Conservation (phyloP, 805 yeast genomes). For the Myxozyma monticola region DNA sequence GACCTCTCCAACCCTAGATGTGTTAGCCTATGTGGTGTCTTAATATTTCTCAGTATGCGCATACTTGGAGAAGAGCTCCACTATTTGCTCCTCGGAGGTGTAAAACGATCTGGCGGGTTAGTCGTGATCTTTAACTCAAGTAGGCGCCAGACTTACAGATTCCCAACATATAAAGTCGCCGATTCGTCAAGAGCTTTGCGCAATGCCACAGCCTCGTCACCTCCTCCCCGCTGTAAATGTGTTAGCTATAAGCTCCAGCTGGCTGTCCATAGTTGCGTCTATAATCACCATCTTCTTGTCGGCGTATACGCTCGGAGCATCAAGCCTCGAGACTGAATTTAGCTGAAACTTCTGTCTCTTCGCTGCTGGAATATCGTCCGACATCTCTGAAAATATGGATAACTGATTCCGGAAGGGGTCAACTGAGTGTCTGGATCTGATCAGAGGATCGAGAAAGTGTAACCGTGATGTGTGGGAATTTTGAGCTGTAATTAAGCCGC, state of each 20-base stretch:
- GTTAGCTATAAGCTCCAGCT: no score
- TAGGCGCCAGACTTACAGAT: constrained; percentile 44
- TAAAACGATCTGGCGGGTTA: constrained; percentile 55
- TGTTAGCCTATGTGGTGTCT: background rate
- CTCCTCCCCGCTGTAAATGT: background rate
- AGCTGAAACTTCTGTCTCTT: background rate
- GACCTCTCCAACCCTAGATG: constrained; percentile 56
- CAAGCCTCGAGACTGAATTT: constrained; percentile 20
- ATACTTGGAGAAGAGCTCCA: constrained; percentile 79
- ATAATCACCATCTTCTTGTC: constrained; percentile 16
- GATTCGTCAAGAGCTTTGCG: constrained; percentile 58
- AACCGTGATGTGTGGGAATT: no score
- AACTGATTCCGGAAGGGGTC: no score
- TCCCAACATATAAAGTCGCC: constrained; percentile 87
- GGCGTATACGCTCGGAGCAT: constrained; percentile 23
- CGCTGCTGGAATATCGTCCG: no score
- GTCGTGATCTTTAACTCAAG: background rate
- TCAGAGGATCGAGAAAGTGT: no score
- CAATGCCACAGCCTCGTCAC: constrained; percentile 27
- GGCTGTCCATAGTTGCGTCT: no score
- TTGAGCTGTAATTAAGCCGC: no score
- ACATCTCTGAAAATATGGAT: no score
- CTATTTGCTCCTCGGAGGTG: constrained; percentile 93
- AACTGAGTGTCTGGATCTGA: no score
- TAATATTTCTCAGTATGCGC: no score